Evolutionary conservation across 2,329 filamentous ascomycete species (phyloP).

Genomic region (Ilyonectria destructans): DNA sequence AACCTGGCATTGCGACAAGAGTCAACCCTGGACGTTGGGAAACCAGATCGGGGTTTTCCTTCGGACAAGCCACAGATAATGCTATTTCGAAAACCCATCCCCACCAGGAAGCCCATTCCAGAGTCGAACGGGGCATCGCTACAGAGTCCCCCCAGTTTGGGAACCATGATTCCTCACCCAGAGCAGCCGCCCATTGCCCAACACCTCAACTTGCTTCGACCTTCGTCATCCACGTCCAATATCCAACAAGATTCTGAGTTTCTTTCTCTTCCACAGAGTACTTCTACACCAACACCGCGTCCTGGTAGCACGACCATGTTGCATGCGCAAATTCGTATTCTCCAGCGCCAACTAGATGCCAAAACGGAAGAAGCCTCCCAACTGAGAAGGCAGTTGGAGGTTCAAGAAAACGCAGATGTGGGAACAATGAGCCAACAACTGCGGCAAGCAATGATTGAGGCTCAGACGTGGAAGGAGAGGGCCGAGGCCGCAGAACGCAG

Average conservation of each 20-base stretch:
- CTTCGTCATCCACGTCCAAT: conserved; percentile 52
- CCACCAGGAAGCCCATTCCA: conserved; percentile 31
- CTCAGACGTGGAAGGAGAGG: conserved; percentile 66
- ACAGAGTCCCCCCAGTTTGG: conserved; percentile 52
- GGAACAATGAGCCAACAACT: conserved; percentile 67
- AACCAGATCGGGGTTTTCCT: background rate
- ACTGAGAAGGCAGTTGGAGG: conserved; percentile 63
- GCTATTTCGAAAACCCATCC: conserved; percentile 21
- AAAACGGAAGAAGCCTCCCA: conserved; percentile 64
- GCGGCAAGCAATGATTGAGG: conserved; percentile 54
- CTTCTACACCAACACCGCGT: conserved; percentile 39
- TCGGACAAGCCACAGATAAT: conserved; percentile 13
- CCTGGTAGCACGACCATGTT: conserved; percentile 56
- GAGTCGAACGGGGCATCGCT: conserved; percentile 21
- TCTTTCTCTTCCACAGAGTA: conserved; percentile 5
- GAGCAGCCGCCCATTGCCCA: conserved; percentile 59
- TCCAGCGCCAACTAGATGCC: conserved; percentile 64
- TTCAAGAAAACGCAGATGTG: conserved; percentile 61
- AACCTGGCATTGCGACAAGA: conserved; percentile 37
- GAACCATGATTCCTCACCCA: conserved; percentile 57
- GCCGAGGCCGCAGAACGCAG: conserved; percentile 72
- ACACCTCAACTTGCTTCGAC: conserved; percentile 56
- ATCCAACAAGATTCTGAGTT: conserved; percentile 12
- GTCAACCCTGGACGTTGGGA: conserved; percentile 33
- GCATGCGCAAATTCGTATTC: conserved; percentile 64